Percentiles rank a stretch among this genome's conserved stretches.
phyloP scores from a whole-genome alignment of 1,284 basidiomycete genomes.

The Sanghuangporus baumii region DNA sequence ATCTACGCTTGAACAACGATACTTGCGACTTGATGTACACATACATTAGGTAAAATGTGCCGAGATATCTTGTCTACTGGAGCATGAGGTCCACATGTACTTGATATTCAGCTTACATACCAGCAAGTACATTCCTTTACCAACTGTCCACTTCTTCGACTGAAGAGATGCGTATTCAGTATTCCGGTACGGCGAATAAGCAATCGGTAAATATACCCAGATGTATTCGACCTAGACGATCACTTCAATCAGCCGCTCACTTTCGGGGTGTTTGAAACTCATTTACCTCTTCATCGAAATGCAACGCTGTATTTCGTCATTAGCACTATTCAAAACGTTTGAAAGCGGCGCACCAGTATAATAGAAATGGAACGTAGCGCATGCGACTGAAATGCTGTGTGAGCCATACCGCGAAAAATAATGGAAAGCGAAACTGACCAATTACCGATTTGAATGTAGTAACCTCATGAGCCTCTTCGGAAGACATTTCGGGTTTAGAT shows the following conservation, averaged over 20 bases:
- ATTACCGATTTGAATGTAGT: background rate
- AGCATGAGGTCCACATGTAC: background rate
- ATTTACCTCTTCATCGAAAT: slow-evolving; percentile 3
- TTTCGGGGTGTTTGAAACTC: background rate
- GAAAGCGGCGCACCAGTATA: background rate
- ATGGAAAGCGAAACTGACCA: background rate
- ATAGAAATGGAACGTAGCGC: slow-evolving; percentile 1
- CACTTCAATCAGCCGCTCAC: background rate
- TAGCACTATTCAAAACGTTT: background rate
- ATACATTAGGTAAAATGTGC: background rate
- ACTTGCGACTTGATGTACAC: background rate
- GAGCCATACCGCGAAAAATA: background rate
- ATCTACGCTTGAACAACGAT: background rate
- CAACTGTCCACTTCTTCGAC: background rate
- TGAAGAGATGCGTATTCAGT: background rate
- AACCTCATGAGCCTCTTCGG: background rate
- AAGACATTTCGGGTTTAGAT: too few species aligned
- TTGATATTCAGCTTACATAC: background rate
- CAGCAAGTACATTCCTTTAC: slow-evolving; percentile 4
- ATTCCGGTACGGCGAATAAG: background rate
- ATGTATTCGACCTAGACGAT: slow-evolving; percentile 6
- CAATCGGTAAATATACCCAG: background rate
- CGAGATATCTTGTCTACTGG: background rate
- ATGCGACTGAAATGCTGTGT: background rate
- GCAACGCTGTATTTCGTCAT: background rate